phyloP scores from a whole-genome alignment of 345 rosid genomes.

The Syzygium grande region DNA sequence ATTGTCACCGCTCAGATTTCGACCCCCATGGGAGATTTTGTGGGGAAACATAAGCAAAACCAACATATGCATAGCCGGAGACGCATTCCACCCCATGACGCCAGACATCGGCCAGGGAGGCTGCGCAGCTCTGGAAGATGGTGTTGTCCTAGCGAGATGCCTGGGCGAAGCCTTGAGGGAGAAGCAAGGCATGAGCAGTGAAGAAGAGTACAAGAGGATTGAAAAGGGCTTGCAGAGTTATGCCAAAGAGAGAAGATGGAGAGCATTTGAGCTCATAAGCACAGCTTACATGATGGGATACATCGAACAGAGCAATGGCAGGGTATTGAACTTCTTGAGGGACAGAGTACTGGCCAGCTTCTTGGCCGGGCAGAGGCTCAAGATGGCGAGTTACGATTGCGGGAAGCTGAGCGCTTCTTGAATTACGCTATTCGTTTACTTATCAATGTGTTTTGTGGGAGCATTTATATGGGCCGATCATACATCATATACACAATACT shows the following conservation, averaged over 20 bases:
- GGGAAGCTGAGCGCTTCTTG: neutral
- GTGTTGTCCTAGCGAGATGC: slow-evolving; percentile 17
- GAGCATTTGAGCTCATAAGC: slow-evolving; percentile 45
- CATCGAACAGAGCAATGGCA: slow-evolving; percentile 35
- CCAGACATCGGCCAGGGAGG: slow-evolving; percentile 42
- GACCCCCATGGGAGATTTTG: slow-evolving; percentile 57
- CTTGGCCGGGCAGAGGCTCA: neutral
- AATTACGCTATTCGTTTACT: neutral
- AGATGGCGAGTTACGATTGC: neutral
- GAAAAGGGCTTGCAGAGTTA: neutral
- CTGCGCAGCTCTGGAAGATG: slow-evolving; percentile 20
- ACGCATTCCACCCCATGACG: slow-evolving; percentile 64
- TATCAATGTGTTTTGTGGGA: neutral
- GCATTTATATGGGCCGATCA: neutral
- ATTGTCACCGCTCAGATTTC: slow-evolving; percentile 22
- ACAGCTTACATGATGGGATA: slow-evolving; percentile 39
- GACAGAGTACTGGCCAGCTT: neutral
- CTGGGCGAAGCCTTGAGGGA: neutral
- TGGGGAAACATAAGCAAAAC: slow-evolving; percentile 38
- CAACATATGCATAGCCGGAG: slow-evolving; percentile 49
- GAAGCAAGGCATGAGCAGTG: neutral
- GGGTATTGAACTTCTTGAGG: slow-evolving; percentile 7
- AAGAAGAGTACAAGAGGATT: neutral
- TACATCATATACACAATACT: neutral
- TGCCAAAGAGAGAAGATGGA: slow-evolving; percentile 40